Evolutionary conservation across 2,329 filamentous ascomycete genomes (phyloP).

Genomic region (Fusarium sp.): DNA sequence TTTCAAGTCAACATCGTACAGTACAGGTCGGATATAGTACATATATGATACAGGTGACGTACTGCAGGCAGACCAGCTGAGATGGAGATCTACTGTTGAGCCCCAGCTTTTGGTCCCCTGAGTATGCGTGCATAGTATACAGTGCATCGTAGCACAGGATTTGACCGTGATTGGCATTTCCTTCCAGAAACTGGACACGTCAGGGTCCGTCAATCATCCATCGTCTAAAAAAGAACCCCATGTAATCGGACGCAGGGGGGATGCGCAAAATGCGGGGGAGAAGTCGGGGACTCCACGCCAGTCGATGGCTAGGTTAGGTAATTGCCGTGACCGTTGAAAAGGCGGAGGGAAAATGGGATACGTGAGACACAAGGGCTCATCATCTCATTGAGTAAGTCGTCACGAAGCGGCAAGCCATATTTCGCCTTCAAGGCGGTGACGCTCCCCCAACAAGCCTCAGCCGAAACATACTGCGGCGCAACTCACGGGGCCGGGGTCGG

Average conservation of each 20-base stretch:
- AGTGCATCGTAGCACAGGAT: constrained; percentile 14
- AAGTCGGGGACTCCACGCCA: constrained; percentile 24
- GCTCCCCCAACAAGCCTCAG: constrained; percentile 25
- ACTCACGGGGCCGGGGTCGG: constrained; percentile 33
- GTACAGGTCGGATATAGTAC: constrained; percentile 16
- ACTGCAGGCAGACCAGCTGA: constrained; percentile 19
- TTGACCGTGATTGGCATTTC: not conserved
- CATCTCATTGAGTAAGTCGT: constrained; percentile 4
- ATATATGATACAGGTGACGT: constrained; percentile 32
- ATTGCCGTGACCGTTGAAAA: constrained; percentile 22
- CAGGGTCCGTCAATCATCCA: constrained; percentile 26
- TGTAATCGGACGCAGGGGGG: constrained; percentile 36
- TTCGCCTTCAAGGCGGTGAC: constrained; percentile 30
- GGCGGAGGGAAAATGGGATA: constrained; percentile 8
- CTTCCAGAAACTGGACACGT: constrained; percentile 8
- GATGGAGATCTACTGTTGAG: constrained; percentile 19
- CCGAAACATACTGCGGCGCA: constrained; percentile 21
- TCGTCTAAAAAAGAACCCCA: constrained; percentile 24
- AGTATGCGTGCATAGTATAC: constrained; percentile 6
- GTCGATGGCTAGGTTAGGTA: constrained; percentile 2
- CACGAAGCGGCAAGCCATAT: constrained; percentile 25
- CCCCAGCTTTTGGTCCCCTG: constrained; percentile 3
- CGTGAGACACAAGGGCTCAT: constrained; percentile 22
- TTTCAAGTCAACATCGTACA: constrained; percentile 16
- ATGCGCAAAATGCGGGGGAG: constrained; percentile 36